A percentile compares a stretch with the other conserved stretches of the same genome.
These are phyloP conservation scores for Cercospora berteroae DNA, from an alignment of 2,329 filamentous ascomycete species.

Conservation along the genomic window DNA sequence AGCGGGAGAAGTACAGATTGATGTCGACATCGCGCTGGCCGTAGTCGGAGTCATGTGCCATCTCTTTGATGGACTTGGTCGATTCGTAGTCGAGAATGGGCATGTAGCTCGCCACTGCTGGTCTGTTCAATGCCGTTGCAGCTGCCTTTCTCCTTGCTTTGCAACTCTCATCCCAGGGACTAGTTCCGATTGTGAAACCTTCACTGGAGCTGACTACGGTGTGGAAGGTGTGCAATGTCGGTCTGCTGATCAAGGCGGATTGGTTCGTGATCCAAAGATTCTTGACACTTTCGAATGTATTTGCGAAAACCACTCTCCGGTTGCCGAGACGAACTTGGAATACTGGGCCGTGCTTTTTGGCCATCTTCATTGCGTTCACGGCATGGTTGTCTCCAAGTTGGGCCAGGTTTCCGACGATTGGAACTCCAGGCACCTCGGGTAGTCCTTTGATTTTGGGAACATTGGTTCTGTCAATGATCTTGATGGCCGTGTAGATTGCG, in stretches of 20 bases:
- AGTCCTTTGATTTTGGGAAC: slow-evolving; percentile 50
- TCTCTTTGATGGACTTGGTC: slow-evolving; percentile 68
- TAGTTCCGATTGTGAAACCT: slow-evolving; percentile 79
- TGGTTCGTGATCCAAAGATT: slow-evolving; percentile 77
- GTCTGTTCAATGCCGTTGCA: slow-evolving; percentile 73
- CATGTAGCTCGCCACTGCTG: slow-evolving; percentile 75
- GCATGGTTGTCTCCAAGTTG: slow-evolving; percentile 50
- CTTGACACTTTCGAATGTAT: slow-evolving; percentile 71
- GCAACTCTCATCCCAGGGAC: slow-evolving; percentile 79
- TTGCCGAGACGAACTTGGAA: slow-evolving; percentile 62
- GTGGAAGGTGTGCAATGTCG: slow-evolving; percentile 78
- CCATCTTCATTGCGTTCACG: slow-evolving; percentile 47
- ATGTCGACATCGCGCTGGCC: slow-evolving; percentile 68
- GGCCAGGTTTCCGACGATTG: slow-evolving; percentile 48
- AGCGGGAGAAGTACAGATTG: slow-evolving; percentile 70
- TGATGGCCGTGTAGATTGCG: slow-evolving; percentile 42
- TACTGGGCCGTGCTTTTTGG: slow-evolving; percentile 51
- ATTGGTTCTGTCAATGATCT: slow-evolving; percentile 47
- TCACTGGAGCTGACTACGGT: slow-evolving; percentile 73
- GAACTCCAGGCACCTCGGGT: slow-evolving; percentile 49
- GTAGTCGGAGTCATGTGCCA: slow-evolving; percentile 62
- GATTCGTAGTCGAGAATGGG: slow-evolving; percentile 78
- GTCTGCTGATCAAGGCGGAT: slow-evolving; percentile 72
- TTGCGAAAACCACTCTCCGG: slow-evolving; percentile 72
- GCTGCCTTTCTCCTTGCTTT: slow-evolving; percentile 75